These are phyloP conservation scores for Saccharomyces uvarum DNA, from an alignment of 1,139 yeast genomes.

Conservation along the genomic window DNA sequence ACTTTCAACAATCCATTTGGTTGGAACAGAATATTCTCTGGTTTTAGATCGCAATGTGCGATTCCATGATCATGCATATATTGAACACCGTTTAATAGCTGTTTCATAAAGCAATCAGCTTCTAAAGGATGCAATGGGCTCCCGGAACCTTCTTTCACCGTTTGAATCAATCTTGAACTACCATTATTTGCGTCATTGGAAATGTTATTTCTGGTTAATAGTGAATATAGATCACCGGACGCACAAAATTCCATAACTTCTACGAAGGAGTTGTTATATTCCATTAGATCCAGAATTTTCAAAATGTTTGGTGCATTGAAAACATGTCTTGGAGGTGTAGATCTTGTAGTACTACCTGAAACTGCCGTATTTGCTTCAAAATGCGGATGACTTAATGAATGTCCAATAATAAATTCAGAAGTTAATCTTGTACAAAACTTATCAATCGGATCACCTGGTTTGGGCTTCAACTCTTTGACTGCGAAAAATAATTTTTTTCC, in stretches of 20 bases:
- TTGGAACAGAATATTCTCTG: conserved; percentile 54
- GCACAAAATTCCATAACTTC: conserved; percentile 76
- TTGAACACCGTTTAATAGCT: conserved; percentile 53
- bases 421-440: conserved; percentile 64
- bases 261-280: conserved; percentile 50
- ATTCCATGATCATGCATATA: conserved; percentile 70
- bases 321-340: conserved; percentile 3
- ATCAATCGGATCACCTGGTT: conserved; percentile 42
- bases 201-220: conserved; percentile 29
- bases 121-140: conserved; percentile 46
- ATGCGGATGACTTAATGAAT: conserved; percentile 45
- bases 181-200: not conserved
- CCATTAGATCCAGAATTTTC: conserved; percentile 61
- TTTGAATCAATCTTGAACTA: not conserved
- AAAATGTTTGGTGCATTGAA: conserved; percentile 50
- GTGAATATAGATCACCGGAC: conserved; percentile 61
- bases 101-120: conserved; percentile 65
- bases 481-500: conserved; percentile 44
- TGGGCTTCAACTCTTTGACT: conserved; percentile 59
- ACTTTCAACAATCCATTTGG: conserved; percentile 47
- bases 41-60: conserved; percentile 68
- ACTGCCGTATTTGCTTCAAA: conserved; percentile 9
- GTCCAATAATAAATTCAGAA: conserved; percentile 70
- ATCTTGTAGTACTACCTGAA: not conserved
- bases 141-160: conserved; percentile 21